A percentile compares a stretch with the other conserved stretches of the same genome.
phyloP scores from a whole-genome alignment of 176 grass and related monocot genomes.

The Carex parvula region DNA sequence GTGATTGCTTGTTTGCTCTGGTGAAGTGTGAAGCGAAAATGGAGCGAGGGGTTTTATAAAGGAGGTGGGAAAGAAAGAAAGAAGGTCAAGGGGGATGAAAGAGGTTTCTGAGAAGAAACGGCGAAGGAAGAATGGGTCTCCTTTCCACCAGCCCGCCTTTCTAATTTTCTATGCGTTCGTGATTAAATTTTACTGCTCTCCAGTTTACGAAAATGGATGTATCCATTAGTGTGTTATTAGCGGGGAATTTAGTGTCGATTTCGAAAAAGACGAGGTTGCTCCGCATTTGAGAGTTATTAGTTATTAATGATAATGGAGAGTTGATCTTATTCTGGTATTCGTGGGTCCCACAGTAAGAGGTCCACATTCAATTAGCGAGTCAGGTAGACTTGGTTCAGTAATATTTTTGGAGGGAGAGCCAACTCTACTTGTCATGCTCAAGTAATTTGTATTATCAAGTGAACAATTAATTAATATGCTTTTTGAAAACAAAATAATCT shows the following conservation, averaged over 20 bases:
- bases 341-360: neutral
- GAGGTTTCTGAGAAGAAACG: slow-evolving; percentile 20
- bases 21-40: slow-evolving; percentile 1
- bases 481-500: too few species aligned
- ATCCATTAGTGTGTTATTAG: neutral
- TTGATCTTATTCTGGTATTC: neutral
- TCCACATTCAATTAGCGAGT: neutral
- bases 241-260: neutral
- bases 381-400: slow-evolving; percentile 15
- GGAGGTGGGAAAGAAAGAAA: neutral
- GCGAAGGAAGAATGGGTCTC: neutral
- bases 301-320: neutral
- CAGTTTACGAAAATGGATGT: neutral
- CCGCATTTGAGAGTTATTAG: neutral
- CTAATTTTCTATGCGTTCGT: neutral
- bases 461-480: too few species aligned
- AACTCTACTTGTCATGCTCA: too few species aligned
- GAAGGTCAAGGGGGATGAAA: neutral
- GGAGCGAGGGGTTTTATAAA: neutral
- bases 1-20: neutral
- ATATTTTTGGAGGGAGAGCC: too few species aligned
- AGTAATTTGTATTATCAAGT: too few species aligned
- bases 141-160: slow-evolving; percentile 15
- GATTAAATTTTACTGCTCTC: neutral
- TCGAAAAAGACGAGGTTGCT: neutral